Conservation (phyloP, 2,329 filamentous ascomycete genomes). For the Neophaeococcomyces aloes region DNA sequence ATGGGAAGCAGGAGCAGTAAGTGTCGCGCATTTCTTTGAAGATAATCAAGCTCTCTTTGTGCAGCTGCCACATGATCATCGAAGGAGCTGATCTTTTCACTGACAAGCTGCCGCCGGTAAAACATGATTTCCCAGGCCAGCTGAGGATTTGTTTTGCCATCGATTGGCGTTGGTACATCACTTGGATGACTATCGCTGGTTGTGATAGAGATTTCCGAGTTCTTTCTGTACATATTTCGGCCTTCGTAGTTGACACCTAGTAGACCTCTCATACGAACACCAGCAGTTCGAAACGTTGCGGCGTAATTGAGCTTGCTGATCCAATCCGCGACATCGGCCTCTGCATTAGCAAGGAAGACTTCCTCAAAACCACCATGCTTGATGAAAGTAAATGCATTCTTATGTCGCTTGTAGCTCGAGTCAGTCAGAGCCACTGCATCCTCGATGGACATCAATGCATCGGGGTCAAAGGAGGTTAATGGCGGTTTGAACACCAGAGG, state of each 20-base stretch:
- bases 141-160: conserved; percentile 62
- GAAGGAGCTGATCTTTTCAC: conserved; percentile 69
- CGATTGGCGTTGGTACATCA: conserved; percentile 10
- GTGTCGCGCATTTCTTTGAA: conserved; percentile 82
- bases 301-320: conserved; percentile 92
- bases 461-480: conserved; percentile 82
- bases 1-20: conserved; percentile 81
- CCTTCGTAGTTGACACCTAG: conserved; percentile 77
- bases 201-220: conserved; percentile 44
- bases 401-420: conserved; percentile 79
- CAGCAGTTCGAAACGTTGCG: conserved; percentile 82
- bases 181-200: conserved; percentile 49
- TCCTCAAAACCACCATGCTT: conserved; percentile 81
- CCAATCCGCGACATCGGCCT: conserved; percentile 93
- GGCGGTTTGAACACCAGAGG: conserved; percentile 86
- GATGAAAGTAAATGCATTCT: conserved; percentile 86
- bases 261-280: conserved; percentile 80
- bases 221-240: conserved; percentile 58
- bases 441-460: conserved; percentile 85
- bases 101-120: conserved; percentile 72
- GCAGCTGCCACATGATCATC: conserved; percentile 64
- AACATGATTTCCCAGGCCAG: conserved; percentile 78
- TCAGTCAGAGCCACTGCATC: conserved; percentile 84
- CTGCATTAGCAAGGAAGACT: conserved; percentile 78
- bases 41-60: conserved; percentile 68